Base-by-base conservation (phyloP, 208 protist species). In the Kentomonas sorsogonicus region DNA sequence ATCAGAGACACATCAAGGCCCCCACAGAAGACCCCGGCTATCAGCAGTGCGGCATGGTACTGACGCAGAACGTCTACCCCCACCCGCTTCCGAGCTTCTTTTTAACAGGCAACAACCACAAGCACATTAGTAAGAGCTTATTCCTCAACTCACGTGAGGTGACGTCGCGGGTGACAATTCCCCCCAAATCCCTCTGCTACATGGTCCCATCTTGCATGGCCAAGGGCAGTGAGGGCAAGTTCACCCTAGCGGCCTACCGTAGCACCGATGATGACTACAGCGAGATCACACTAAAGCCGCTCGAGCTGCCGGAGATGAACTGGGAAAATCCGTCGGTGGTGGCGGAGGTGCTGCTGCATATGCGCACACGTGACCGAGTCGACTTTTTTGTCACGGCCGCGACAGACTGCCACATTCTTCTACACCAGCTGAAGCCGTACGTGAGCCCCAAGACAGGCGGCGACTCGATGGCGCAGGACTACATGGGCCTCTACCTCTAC, bases 21-120 rank as follows among this genome's bases (percentile, higher is more conserved):
- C 68, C 66, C 11, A 55, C 74, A 13, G 71, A 77, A 54, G 43
- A 69, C 22, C 56, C 68, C 2, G 58, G 63, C 13, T 88, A 91
- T 57, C 63, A 69, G 40, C 84, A 91, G 64, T 88, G 79, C 52
- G 80, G 80, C 27, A 66, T 91, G 53, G 58, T 86, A 6, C 68
- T 91, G 5, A 66, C 73, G 11, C 74, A 85, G 60, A 69, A 57
- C 50, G 66, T 58, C 33, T 64, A 62, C 50, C 60, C 44, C 15
- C 51, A 55, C 31, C 67, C 66, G 11, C 69, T 88, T 22, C 71
- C 79, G 6, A 86, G 77, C 3, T 82, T 77, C 60, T 79, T 74
- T 53, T 72, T 91, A 25, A 91, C 84, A 1, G 75, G 74, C 51
- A 88, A 88, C 66, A 88, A 86, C 60, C 79, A 91, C 63, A 78